These are phyloP conservation scores for Umbelopsis ramanniana DNA, from an alignment of 192 early-diverging fungal species.

Conservation along the genomic window DNA sequence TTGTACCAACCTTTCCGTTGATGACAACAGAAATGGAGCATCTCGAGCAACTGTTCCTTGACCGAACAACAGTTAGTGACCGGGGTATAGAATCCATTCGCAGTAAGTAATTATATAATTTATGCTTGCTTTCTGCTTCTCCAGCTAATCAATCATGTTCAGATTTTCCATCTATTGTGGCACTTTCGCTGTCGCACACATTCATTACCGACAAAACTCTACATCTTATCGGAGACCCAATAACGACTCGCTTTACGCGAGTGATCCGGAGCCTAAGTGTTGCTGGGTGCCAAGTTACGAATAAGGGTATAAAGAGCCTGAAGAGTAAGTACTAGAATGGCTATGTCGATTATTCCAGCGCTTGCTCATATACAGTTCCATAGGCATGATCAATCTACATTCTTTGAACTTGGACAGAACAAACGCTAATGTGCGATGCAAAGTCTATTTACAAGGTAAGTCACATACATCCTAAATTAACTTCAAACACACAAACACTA, in stretches of 20 bases:
- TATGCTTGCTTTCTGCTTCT: no score
- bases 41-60: conserved; percentile 15
- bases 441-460: conserved; percentile 19
- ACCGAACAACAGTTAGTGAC: conserved; percentile 5
- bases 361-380: conserved; percentile 21
- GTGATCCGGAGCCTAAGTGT: neutral
- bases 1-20: no score
- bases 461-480: neutral
- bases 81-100: neutral
- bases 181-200: conserved; percentile 1
- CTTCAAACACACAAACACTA: conserved; percentile 12
- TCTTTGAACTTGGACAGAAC: conserved; percentile 20
- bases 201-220: neutral
- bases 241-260: neutral
- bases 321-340: neutral
- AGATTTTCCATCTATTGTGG: conserved; percentile 5
- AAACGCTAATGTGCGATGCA: conserved; percentile 11
- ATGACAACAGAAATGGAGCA: neutral
- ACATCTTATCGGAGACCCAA: neutral
- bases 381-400: conserved; percentile 21
- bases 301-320: neutral
- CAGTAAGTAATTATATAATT: neutral
- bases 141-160: neutral
- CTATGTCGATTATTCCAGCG: no score
- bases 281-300: conserved; percentile 3